These are phyloP conservation scores for Exophiala aquamarina DNA, from an alignment of 2,329 filamentous ascomycete species.

Conservation along the genomic window DNA sequence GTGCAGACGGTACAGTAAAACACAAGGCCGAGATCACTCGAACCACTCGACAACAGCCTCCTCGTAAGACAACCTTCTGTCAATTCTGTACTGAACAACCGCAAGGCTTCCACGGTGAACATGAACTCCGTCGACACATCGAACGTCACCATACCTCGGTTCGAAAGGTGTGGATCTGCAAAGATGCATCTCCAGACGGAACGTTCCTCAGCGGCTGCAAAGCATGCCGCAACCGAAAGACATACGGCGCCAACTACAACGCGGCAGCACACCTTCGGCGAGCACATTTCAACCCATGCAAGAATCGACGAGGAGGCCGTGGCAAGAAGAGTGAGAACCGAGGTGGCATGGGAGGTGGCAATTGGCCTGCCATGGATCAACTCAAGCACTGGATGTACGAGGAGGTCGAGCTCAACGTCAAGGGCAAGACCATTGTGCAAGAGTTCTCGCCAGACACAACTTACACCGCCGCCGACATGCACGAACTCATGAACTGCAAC, in stretches of 20 bases:
- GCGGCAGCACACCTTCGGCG: constrained; percentile 86
- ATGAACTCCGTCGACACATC: constrained; percentile 72
- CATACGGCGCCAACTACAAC: constrained; percentile 91
- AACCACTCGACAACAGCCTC: constrained; percentile 62
- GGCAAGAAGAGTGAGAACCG: constrained; percentile 60
- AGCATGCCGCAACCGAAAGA: constrained; percentile 72
- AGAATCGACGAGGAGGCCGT: constrained; percentile 54
- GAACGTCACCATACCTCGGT: constrained; percentile 64
- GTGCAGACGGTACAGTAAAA: constrained; percentile 54
- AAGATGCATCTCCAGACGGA: constrained; percentile 59
- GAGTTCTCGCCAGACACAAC: constrained; percentile 17
- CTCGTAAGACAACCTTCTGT: constrained; percentile 63
- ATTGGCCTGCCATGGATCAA: constrained; percentile 60
- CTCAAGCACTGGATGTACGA: constrained; percentile 63
- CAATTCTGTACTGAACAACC: constrained; percentile 68
- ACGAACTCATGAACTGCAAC: constrained; percentile 12
- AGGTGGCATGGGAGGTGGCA: constrained; percentile 63
- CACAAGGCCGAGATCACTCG: constrained; percentile 57
- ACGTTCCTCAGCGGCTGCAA: constrained; percentile 78
- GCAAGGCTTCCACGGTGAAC: constrained; percentile 80
- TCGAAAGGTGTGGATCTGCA: constrained; percentile 63
- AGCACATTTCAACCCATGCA: constrained; percentile 77
- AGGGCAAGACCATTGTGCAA: constrained; percentile 23
- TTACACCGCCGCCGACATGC: constrained; percentile 14
- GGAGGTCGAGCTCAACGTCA: constrained; percentile 46